Conservation (phyloP, 78 protist species). For the Dictyostelium capitatum region DNA sequence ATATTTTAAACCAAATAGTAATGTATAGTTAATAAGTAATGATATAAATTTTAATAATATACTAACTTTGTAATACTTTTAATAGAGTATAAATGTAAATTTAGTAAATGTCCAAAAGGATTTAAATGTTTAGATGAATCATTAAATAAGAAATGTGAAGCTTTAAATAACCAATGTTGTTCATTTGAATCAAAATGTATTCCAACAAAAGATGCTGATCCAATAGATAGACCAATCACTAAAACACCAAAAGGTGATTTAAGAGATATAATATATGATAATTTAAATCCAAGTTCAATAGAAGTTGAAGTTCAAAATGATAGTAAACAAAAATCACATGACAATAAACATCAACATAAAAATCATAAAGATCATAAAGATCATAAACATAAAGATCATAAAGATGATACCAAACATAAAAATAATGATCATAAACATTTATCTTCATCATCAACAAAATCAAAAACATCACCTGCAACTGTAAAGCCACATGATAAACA, state of each 20-base stretch:
- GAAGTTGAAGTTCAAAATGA: background rate
- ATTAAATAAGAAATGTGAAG: slow-evolving; percentile 3
- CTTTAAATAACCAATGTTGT: slow-evolving; percentile 6
- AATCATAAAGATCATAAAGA: background rate
- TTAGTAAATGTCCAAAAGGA: slow-evolving; percentile 4
- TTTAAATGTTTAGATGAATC: slow-evolving; percentile 4
- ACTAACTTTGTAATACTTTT: background rate
- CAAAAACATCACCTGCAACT: background rate
- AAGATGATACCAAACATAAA: background rate
- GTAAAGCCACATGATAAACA: background rate
- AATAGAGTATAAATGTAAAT: slow-evolving; percentile 26
- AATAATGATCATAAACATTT: background rate
- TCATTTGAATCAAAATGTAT: slow-evolving; percentile 12
- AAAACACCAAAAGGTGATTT: slow-evolving; percentile 9
- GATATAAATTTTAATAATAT: background rate
- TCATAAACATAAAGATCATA: background rate
- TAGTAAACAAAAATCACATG: background rate
- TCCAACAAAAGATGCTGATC: background rate
- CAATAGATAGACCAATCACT: background rate
- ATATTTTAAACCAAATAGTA: slow-evolving; percentile 25
- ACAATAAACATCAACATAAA: background rate
- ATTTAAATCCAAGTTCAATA: background rate
- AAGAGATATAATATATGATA: background rate
- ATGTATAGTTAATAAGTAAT: too few relatives aligned
- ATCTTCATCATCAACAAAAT: too few relatives aligned